Conservation (phyloP, 257 asterid genomes). For the Fraxinus americana region DNA sequence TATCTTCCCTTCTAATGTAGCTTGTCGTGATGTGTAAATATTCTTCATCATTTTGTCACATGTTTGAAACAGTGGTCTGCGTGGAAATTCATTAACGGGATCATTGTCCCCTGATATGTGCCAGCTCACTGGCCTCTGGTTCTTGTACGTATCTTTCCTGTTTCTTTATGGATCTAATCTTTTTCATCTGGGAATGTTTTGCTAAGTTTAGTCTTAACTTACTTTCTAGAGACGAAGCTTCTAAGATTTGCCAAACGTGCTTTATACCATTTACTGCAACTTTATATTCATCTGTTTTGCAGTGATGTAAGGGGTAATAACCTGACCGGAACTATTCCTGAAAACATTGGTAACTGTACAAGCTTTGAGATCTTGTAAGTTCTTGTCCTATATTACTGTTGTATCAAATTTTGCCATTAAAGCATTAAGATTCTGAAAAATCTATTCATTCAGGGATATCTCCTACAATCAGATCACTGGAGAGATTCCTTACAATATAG, state of each 20-base stretch:
- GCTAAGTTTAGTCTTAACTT: not conserved
- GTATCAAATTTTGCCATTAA: not conserved
- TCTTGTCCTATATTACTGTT: not conserved
- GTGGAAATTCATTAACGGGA: slow-evolving; percentile 82
- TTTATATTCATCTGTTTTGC: slow-evolving; percentile 22
- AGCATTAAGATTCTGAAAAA: not conserved
- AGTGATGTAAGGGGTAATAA: slow-evolving; percentile 93
- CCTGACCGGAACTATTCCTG: slow-evolving; percentile 86
- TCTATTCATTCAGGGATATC: slow-evolving; percentile 62
- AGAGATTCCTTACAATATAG: slow-evolving; percentile 93
- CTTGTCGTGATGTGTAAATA: not conserved
- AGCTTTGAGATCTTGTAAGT: slow-evolving; percentile 95
- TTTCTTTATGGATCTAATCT: not conserved
- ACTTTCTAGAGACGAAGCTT: not conserved
- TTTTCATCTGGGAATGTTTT: not conserved
- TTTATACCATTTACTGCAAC: not conserved
- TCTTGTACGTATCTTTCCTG: slow-evolving; percentile 61
- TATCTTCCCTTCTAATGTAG: not conserved
- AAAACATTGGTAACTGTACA: slow-evolving; percentile 90
- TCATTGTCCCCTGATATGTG: slow-evolving; percentile 91
- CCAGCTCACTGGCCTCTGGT: slow-evolving; percentile 96
- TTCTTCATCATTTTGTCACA: not conserved
- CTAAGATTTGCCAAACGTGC: not conserved
- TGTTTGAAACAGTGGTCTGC: slow-evolving; percentile 62
- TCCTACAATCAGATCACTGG: slow-evolving; percentile 92